Percentiles rank a stretch among this genome's conserved stretches.
Evolutionary conservation across 352 stramenopile species (phyloP).

Genomic region (Globisporangium polare): DNA sequence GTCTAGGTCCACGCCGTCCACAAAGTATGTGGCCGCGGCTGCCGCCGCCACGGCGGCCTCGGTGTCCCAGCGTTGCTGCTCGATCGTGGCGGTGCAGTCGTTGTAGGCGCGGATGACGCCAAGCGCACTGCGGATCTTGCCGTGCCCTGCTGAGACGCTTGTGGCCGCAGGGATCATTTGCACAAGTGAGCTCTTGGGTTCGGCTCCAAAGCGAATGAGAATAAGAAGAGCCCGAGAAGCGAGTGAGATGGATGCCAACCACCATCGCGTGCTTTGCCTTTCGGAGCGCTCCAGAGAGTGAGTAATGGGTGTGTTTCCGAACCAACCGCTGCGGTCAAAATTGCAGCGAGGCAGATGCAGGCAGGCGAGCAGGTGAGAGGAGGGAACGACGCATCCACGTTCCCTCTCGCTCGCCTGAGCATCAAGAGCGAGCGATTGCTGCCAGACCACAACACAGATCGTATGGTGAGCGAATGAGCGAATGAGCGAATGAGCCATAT

Average conservation of each 20-base stretch:
- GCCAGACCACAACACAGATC: too few relatives aligned
- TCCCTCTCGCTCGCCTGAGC: too few relatives aligned
- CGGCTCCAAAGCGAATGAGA: neutral
- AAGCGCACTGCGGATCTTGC: neutral
- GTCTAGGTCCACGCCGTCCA: neutral
- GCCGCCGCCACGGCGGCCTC: neutral
- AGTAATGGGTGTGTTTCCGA: too few relatives aligned
- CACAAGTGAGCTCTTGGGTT: conserved; percentile 1
- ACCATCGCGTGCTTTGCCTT: too few relatives aligned
- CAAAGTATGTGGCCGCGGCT: neutral
- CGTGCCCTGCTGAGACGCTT: neutral
- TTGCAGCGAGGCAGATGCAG: too few relatives aligned
- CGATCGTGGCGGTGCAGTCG: conserved; percentile 3
- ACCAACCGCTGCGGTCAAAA: too few relatives aligned
- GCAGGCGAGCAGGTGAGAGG: too few relatives aligned
- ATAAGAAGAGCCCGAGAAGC: too few relatives aligned
- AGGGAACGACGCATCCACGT: too few relatives aligned
- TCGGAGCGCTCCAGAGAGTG: too few relatives aligned
- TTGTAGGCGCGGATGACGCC: conserved; percentile 1
- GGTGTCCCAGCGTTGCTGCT: neutral
- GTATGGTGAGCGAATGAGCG: too few relatives aligned
- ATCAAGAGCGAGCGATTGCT: too few relatives aligned
- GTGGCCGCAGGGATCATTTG: conserved; percentile 1
- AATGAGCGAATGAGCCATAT: neutral
- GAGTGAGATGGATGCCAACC: neutral